phyloP scores from a whole-genome alignment of 371 early-diverging fungal genomes.

The Apophysomyces trapeziformis region DNA sequence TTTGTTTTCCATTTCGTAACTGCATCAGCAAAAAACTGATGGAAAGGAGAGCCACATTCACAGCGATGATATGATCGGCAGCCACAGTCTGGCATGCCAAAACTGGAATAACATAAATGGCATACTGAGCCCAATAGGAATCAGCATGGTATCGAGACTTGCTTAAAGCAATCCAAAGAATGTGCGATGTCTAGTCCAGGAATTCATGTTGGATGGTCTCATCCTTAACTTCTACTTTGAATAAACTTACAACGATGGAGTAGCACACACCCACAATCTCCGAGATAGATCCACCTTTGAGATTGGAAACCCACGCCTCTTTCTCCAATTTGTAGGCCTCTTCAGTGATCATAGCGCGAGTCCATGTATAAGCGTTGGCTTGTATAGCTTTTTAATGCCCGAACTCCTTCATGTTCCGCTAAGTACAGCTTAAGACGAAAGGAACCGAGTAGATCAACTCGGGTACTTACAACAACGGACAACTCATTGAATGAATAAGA shows the following conservation, averaged over 20 bases:
- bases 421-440: too few relatives aligned
- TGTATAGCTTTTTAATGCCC: too few relatives aligned
- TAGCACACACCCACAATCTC: slow-evolving; percentile 64
- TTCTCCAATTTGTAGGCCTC: slow-evolving; percentile 63
- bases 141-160: slow-evolving; percentile 15
- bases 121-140: slow-evolving; percentile 30
- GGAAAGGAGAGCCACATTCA: slow-evolving; percentile 32
- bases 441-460: too few relatives aligned
- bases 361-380: not conserved
- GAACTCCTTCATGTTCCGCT: too few relatives aligned
- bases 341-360: slow-evolving; percentile 31
- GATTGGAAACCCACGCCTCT: slow-evolving; percentile 73
- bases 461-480: too few relatives aligned
- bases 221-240: slow-evolving; percentile 4
- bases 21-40: not conserved
- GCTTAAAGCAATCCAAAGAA: slow-evolving; percentile 29
- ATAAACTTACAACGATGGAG: slow-evolving; percentile 52
- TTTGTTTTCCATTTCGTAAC: not conserved
- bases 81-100: slow-evolving; percentile 32
- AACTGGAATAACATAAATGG: slow-evolving; percentile 39
- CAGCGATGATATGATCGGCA: slow-evolving; percentile 36
- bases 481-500: too few relatives aligned
- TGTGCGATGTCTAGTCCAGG: slow-evolving; percentile 31
- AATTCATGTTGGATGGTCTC: slow-evolving; percentile 22
- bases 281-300: slow-evolving; percentile 66